phyloP scores from a whole-genome alignment of 2,329 filamentous ascomycete species.

The Tricladium varicosporioides region DNA sequence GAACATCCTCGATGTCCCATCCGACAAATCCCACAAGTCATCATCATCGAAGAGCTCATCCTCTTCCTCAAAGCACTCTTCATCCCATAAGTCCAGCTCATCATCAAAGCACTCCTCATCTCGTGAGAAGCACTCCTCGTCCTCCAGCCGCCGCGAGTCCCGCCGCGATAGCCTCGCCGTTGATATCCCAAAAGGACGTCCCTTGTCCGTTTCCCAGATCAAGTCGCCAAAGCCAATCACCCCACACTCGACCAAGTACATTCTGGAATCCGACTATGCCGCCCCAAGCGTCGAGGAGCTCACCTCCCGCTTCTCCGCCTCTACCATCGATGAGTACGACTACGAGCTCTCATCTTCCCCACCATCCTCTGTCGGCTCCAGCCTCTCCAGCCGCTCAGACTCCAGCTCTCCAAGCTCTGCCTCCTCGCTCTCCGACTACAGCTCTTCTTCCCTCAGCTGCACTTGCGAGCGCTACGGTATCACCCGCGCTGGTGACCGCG shows the following conservation, averaged over 20 bases:
- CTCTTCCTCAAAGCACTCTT: constrained; percentile 38
- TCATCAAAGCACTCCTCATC: constrained; percentile 44
- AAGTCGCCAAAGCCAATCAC: constrained; percentile 85
- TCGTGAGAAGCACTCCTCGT: constrained; percentile 40
- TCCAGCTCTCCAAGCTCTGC: constrained; percentile 69
- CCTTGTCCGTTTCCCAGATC: constrained; percentile 85
- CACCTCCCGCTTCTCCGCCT: constrained; percentile 67
- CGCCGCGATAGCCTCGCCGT: constrained; percentile 45
- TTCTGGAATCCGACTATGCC: constrained; percentile 79
- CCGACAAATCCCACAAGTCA: constrained; percentile 47
- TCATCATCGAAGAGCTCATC: constrained; percentile 42
- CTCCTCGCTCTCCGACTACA: constrained; percentile 69
- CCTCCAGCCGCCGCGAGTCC: constrained; percentile 40
- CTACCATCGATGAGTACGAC: constrained; percentile 54
- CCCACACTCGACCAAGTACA: constrained; percentile 81
- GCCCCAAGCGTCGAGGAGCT: constrained; percentile 75
- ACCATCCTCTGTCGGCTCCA: constrained; percentile 68
- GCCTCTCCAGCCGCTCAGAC: constrained; percentile 69
- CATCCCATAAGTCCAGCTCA: constrained; percentile 38
- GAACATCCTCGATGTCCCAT: constrained; percentile 92
- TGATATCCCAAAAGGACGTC: constrained; percentile 84
- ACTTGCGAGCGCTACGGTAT: constrained; percentile 96
- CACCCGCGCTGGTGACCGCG: constrained; percentile 85
- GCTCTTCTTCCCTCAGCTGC: constrained; percentile 78
- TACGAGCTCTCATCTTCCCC: constrained; percentile 58